Evolutionary conservation across 208 protist genomes (phyloP).

Genomic region (Naegleria gruberi): DNA sequence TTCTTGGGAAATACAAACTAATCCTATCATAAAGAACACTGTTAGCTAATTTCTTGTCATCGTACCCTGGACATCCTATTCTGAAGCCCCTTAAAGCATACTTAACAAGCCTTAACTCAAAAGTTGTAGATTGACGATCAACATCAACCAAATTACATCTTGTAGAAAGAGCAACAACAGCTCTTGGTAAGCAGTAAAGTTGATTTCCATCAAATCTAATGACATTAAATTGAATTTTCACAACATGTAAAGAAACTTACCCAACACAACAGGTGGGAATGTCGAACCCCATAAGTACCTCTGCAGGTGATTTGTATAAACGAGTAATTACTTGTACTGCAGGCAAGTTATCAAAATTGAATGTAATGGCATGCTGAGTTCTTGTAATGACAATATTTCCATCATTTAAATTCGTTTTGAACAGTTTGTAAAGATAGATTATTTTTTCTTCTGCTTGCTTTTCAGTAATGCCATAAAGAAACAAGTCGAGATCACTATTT

Average conservation of each 20-base stretch:
- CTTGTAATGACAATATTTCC: neutral
- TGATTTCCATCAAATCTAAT: no score
- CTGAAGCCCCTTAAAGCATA: slow-evolving; percentile 32
- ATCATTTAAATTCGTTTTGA: neutral
- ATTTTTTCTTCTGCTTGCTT: neutral
- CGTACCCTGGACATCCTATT: slow-evolving; percentile 28
- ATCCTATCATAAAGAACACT: no score
- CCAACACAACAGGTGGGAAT: no score
- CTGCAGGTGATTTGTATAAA: slow-evolving; percentile 28
- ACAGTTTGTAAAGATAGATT: neutral
- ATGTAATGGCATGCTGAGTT: neutral
- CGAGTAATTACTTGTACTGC: slow-evolving; percentile 26
- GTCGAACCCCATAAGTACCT: slow-evolving; percentile 31
- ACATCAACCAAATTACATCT: slow-evolving; percentile 29
- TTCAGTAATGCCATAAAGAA: neutral
- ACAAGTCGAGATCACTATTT: neutral
- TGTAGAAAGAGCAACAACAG: no score
- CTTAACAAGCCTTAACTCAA: slow-evolving; percentile 30
- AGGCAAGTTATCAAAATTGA: neutral
- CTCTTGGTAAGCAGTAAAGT: no score
- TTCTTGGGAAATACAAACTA: no score
- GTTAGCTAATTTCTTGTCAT: no score
- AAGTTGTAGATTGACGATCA: slow-evolving; percentile 29
- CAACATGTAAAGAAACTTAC: no score
- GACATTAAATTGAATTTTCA: no score